phyloP scores from a whole-genome alignment of 2,329 filamentous ascomycete species.

The Phyllosticta citribraziliensis region DNA sequence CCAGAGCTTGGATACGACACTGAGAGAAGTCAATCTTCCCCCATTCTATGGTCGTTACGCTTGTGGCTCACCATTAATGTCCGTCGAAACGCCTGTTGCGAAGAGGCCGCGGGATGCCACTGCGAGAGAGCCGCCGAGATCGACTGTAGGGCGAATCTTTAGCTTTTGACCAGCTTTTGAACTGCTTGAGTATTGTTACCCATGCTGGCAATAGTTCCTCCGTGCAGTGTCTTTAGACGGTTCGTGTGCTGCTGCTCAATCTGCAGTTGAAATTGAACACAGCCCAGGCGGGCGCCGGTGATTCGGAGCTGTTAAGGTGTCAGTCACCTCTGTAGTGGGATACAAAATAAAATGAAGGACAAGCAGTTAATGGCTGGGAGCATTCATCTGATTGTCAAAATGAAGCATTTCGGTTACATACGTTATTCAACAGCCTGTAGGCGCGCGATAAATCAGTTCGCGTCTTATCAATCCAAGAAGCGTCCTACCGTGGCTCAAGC shows the following conservation, averaged over 20 bases:
- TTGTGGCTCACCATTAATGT: slow-evolving; percentile 43
- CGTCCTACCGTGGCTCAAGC: slow-evolving; percentile 67
- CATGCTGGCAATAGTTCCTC: slow-evolving; percentile 69
- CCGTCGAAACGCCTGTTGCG: slow-evolving; percentile 57
- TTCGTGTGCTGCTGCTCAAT: slow-evolving; percentile 74
- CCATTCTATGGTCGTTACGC: background rate
- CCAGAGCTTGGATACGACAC: slow-evolving; percentile 57
- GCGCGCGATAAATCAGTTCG: background rate
- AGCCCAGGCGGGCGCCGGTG: slow-evolving; percentile 53
- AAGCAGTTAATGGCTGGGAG: background rate
- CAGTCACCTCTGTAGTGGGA: background rate
- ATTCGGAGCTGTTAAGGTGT: slow-evolving; percentile 49
- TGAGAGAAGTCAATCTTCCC: slow-evolving; percentile 14
- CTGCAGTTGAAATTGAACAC: slow-evolving; percentile 66
- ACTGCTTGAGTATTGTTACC: slow-evolving; percentile 21
- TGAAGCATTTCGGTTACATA: background rate
- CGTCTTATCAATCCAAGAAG: background rate
- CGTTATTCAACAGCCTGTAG: slow-evolving; percentile 32
- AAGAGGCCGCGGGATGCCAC: slow-evolving; percentile 56
- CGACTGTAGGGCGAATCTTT: slow-evolving; percentile 33
- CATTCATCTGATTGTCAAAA: background rate
- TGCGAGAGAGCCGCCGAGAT: slow-evolving; percentile 56
- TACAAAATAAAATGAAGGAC: background rate
- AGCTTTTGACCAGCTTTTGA: background rate
- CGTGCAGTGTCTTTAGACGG: slow-evolving; percentile 65